Evolutionary conservation across 345 rosid species (phyloP), one percentile per base, ranked within the genome.

Genomic region (Dipteronia dyeriana): DNA sequence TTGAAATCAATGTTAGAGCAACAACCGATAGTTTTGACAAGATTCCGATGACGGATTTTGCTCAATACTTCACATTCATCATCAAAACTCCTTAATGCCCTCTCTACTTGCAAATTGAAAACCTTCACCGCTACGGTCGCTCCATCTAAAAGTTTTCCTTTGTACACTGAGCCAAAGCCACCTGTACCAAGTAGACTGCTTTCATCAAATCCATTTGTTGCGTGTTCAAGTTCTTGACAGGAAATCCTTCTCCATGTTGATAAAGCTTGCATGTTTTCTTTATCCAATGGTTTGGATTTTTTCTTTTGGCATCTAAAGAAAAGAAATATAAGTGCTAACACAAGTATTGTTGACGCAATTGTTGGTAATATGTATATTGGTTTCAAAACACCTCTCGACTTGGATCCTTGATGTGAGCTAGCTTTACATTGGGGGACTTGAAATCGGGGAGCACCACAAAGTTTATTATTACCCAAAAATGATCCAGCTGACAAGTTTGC

Each of bases 21-120:
- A 60, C 43, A 25, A 8, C 19, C 45, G 8, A 74, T 25, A 4
- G 62, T 45, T 62, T 17, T 74, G 9, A 74, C 13, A 19, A 74
- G 57, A 17, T 74, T 73, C 19, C 59, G 17, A 19, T 74, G 75
- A 31, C 12, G 65, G 26, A 72, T 72, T 2, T 14, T 59, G 9
- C 65, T 56, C 31, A 72, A 0, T 16, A 74, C 68, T 74, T 74
- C 43, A 74, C 76, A 74, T 45, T 61, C 76, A 23, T 17, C 59
- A 23, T 9, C n/a, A 47, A 45, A 74, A 29, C 54, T 74, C 5
- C 23, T 9, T 1, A 19, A 61, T 53, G 22, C 68, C 19, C 19
- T 9, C 41, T 41, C 68, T 41, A 23, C 16, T 8, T 73, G 54
- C 14, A 11, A 17, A 23, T 73, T 62, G 31, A 72, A 73, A 45